These are phyloP conservation scores for Chlorophyllum brunneum DNA, from an alignment of 768 basidiomycete genomes.

Conservation along the genomic window DNA sequence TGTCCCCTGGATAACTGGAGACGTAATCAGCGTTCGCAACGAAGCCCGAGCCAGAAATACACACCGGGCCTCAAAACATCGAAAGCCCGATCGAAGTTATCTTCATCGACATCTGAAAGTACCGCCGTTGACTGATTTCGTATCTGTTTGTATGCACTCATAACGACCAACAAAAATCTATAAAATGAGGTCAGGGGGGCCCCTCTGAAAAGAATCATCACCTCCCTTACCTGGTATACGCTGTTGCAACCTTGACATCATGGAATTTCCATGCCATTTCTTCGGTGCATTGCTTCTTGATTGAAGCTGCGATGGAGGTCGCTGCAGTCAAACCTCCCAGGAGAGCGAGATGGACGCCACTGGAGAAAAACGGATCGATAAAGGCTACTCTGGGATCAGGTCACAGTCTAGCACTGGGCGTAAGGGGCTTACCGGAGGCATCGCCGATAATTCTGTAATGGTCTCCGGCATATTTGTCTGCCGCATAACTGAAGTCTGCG, in stretches of 20 bases:
- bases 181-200: not conserved
- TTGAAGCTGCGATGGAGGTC: conserved; percentile 27
- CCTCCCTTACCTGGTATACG: conserved; percentile 28
- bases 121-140: conserved; percentile 34
- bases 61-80: conserved; percentile 38
- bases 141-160: conserved; percentile 49
- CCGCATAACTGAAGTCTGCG: conserved; percentile 33
- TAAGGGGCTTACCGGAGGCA: conserved; percentile 22
- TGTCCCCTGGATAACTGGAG: conserved; percentile 23
- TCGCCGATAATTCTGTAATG: conserved; percentile 31
- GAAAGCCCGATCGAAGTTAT: conserved; percentile 47
- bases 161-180: conserved; percentile 44
- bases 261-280: conserved; percentile 26
- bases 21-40: not conserved
- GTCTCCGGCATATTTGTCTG: conserved; percentile 27
- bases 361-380: conserved; percentile 65
- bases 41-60: not conserved
- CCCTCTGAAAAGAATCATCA: not conserved
- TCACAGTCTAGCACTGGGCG: not conserved
- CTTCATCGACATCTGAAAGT: conserved; percentile 40
- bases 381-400: conserved; percentile 30
- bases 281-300: conserved; percentile 28
- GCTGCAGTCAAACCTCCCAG: conserved; percentile 36
- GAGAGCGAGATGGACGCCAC: conserved; percentile 39
- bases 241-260: conserved; percentile 26